These are phyloP conservation scores for Kazachstania taianensis DNA, from an alignment of 805 yeast species.

Conservation along the genomic window DNA sequence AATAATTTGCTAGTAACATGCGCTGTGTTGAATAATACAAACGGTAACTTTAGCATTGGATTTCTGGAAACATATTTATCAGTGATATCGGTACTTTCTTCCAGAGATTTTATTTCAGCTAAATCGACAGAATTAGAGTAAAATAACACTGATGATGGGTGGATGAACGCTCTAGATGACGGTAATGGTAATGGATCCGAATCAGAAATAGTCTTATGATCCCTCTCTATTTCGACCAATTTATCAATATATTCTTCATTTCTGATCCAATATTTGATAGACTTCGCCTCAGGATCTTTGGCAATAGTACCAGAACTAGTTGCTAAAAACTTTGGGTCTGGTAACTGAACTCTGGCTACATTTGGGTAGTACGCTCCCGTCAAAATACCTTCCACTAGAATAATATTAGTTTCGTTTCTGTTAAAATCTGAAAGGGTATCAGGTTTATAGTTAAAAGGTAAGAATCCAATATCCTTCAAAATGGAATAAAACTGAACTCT, in stretches of 20 bases:
- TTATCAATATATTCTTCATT: constrained; percentile 42
- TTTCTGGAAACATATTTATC: constrained; percentile 25
- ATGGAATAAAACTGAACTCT: constrained; percentile 58
- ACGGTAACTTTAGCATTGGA: constrained; percentile 39
- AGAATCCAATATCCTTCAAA: constrained; percentile 69
- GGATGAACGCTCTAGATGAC: constrained; percentile 66
- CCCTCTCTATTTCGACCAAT: constrained; percentile 12
- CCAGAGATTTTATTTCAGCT: constrained; percentile 18
- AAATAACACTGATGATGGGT: constrained; percentile 76
- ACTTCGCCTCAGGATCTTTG: constrained; percentile 71
- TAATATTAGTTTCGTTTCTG: constrained; percentile 39
- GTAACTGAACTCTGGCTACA: constrained; percentile 68
- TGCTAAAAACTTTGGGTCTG: constrained; percentile 65
- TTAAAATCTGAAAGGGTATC: constrained; percentile 31
- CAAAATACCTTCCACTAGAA: constrained; percentile 53
- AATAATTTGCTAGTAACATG: constrained; percentile 58
- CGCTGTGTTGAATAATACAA: constrained; percentile 52
- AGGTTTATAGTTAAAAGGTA: constrained; percentile 43
- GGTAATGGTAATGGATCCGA: constrained; percentile 32
- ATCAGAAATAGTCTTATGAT: constrained; percentile 7
- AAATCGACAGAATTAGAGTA: constrained; percentile 30
- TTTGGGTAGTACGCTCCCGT: constrained; percentile 82
- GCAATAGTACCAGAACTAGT: constrained; percentile 74
- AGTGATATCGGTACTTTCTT: constrained; percentile 9
- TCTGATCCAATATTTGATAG: constrained; percentile 63